Conservation (phyloP, 2,329 filamentous ascomycete species). For the Pseudogymnoascus verrucosus region DNA sequence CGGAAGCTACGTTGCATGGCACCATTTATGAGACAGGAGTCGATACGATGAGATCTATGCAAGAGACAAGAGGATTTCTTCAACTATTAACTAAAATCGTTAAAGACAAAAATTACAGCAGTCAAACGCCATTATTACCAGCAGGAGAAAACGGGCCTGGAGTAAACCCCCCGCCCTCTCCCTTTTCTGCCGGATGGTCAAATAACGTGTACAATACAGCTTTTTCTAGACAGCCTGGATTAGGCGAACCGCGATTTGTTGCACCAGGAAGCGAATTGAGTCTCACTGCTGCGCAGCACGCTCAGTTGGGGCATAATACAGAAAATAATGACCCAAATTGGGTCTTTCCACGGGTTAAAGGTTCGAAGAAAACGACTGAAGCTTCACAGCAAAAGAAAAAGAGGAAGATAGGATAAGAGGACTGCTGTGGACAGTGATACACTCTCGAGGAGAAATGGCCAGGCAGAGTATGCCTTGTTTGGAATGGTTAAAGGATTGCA, state of each 20-base stretch:
- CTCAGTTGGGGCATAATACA: neutral
- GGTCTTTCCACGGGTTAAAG: neutral
- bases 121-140: neutral
- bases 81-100: neutral
- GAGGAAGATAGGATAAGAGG: neutral
- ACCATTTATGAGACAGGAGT: neutral
- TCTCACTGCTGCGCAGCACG: neutral
- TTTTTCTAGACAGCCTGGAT: neutral
- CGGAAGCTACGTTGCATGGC: neutral
- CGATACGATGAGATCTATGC: neutral
- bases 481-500: neutral
- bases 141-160: neutral
- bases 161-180: neutral
- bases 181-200: neutral
- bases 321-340: neutral
- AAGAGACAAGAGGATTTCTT: neutral
- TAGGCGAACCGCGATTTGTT: neutral
- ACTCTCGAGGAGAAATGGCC: neutral
- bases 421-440: neutral
- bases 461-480: neutral
- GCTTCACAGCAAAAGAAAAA: neutral
- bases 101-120: neutral
- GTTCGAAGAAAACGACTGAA: too few species aligned
- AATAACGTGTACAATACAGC: neutral
- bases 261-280: neutral